phyloP scores from a whole-genome alignment of 2,329 filamentous ascomycete genomes.

The Curvularia sp. region DNA sequence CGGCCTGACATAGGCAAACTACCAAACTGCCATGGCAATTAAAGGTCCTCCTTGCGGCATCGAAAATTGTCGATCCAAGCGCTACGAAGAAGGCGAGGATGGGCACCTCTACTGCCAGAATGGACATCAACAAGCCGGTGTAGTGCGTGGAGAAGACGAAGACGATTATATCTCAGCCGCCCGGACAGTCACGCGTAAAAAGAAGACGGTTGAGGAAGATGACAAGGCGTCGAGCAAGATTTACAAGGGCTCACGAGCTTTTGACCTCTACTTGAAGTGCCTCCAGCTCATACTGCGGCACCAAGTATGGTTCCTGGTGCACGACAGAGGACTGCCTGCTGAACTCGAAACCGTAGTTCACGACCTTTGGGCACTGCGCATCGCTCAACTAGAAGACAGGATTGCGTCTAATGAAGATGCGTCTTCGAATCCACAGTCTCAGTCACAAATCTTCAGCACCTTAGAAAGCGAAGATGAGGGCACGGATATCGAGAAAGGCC shows the following conservation, averaged over 20 bases:
- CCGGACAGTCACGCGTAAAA: constrained; percentile 62
- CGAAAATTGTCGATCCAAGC: constrained; percentile 74
- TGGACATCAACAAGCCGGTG: constrained; percentile 68
- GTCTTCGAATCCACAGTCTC: constrained; percentile 50
- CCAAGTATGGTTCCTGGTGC: constrained; percentile 77
- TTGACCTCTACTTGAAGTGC: constrained; percentile 80
- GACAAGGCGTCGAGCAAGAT: constrained; percentile 56
- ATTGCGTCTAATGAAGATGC: constrained; percentile 46
- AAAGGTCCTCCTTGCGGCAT: constrained; percentile 57
- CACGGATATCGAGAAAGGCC: constrained; percentile 43
- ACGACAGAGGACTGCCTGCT: constrained; percentile 67
- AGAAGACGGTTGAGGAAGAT: constrained; percentile 58
- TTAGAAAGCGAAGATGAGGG: constrained; percentile 54
- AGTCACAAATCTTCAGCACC: constrained; percentile 65
- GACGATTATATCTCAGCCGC: constrained; percentile 67
- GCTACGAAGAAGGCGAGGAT: constrained; percentile 70
- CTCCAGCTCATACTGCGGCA: constrained; percentile 85
- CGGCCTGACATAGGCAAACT: not conserved
- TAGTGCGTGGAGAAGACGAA: constrained; percentile 61
- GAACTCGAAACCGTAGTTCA: constrained; percentile 81
- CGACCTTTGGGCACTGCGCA: constrained; percentile 83
- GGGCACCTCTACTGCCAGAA: constrained; percentile 80
- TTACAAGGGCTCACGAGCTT: constrained; percentile 71
- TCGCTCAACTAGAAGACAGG: constrained; percentile 62
- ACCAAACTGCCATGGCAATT: constrained; percentile 9